phyloP scores from a whole-genome alignment of 73 alveolate genomes.

The Tetrahymena borealis region DNA sequence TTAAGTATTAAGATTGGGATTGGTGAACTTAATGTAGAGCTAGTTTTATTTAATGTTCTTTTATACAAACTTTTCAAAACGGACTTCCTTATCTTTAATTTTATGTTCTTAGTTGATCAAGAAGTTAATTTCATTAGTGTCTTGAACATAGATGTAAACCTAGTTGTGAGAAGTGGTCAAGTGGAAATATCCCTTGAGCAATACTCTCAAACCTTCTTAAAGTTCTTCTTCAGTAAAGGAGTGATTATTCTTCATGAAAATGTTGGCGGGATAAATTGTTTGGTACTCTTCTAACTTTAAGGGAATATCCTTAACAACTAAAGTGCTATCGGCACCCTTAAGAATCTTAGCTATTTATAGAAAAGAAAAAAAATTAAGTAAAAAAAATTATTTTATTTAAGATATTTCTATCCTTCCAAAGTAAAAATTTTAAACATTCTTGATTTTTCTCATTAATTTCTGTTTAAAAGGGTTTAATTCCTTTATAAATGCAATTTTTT shows the following conservation, averaged over 20 bases:
- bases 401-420: no score
- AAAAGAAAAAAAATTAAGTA: no score
- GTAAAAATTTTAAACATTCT: no score
- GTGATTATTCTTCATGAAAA: background rate
- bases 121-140: background rate
- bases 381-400: no score
- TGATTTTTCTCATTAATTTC: no score
- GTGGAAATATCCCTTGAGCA: background rate
- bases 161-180: background rate
- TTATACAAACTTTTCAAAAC: background rate
- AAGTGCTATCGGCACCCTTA: background rate
- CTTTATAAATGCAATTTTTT: no score
- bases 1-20: background rate
- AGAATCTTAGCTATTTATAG: background rate
- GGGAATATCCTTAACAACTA: background rate
- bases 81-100: background rate
- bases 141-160: background rate
- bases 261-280: background rate
- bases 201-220: background rate
- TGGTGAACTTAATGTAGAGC: background rate
- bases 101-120: background rate
- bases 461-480: no score
- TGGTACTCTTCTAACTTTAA: background rate
- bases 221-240: background rate
- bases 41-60: background rate